Conservation (phyloP, 768 basidiomycete genomes). For the Piloderma croceum region DNA sequence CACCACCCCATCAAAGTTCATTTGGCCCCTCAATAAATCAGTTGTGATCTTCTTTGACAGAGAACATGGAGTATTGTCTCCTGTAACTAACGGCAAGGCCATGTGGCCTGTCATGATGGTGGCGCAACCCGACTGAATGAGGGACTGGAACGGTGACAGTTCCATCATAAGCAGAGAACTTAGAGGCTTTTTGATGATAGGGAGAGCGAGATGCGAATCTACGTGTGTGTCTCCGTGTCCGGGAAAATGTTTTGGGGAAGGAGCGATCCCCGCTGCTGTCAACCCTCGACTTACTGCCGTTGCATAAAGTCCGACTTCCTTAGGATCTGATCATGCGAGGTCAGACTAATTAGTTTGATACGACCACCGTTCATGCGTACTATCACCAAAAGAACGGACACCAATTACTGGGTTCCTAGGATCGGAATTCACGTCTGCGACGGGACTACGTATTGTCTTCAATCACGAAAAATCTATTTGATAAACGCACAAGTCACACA, state of each 20-base stretch:
- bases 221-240: slow-evolving; percentile 71
- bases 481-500: background rate
- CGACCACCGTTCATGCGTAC: slow-evolving; percentile 27
- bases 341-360: background rate
- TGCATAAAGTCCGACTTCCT: slow-evolving; percentile 44
- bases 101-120: slow-evolving; percentile 74
- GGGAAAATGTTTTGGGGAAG: slow-evolving; percentile 67
- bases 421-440: slow-evolving; percentile 71
- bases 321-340: slow-evolving; percentile 43
- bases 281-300: slow-evolving; percentile 45
- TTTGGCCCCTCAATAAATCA: slow-evolving; percentile 42
- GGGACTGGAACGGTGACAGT: slow-evolving; percentile 51
- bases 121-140: slow-evolving; percentile 38
- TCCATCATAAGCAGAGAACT: slow-evolving; percentile 41
- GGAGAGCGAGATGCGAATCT: slow-evolving; percentile 65
- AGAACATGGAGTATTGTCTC: slow-evolving; percentile 52
- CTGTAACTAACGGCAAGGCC: slow-evolving; percentile 55
- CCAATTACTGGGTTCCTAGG: slow-evolving; percentile 67
- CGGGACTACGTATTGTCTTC: too few species aligned
- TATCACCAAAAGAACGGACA: slow-evolving; percentile 66
- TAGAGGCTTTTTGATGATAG: slow-evolving; percentile 48
- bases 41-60: slow-evolving; percentile 50
- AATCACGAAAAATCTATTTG: slow-evolving; percentile 7
- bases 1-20: slow-evolving; percentile 53
- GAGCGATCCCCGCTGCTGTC: slow-evolving; percentile 44